Percentiles rank a stretch among this genome's conserved stretches.
Evolutionary conservation across 208 protist genomes (phyloP).

Genomic region (Acanthamoeba healyi): DNA sequence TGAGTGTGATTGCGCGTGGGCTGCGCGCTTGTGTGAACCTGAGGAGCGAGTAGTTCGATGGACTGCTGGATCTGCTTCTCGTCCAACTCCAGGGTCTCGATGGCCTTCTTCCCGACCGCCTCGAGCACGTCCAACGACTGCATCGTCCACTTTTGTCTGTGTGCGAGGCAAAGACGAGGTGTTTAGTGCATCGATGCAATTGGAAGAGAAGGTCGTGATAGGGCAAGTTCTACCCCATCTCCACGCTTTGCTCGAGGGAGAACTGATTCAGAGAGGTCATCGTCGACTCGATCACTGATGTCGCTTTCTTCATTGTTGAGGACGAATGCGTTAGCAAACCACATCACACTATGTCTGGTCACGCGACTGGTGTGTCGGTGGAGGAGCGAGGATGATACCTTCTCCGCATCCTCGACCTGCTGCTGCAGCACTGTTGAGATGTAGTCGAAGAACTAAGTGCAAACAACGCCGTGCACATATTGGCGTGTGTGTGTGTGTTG

Average conservation of each 20-base stretch:
- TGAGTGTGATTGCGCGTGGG: too few species aligned
- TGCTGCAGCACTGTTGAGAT: slow-evolving; percentile 9
- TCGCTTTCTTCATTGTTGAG: neutral
- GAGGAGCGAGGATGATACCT: too few species aligned
- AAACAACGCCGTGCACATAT: too few species aligned
- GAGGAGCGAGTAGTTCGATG: neutral
- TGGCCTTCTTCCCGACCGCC: slow-evolving; percentile 34
- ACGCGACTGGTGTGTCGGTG: too few species aligned
- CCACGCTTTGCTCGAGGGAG: slow-evolving; percentile 18
- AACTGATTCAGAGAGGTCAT: slow-evolving; percentile 25
- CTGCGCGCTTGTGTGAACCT: too few species aligned
- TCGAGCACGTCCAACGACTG: slow-evolving; percentile 47
- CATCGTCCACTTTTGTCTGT: slow-evolving; percentile 30
- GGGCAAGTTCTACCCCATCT: slow-evolving; percentile 7
- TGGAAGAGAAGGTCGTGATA: neutral
- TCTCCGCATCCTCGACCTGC: slow-evolving; percentile 38
- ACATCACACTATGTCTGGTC: too few species aligned
- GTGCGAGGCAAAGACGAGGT: too few species aligned
- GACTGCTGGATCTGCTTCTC: slow-evolving; percentile 40
- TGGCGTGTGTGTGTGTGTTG: too few species aligned
- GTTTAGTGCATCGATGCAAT: neutral
- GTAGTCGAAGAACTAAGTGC: slow-evolving; percentile 15
- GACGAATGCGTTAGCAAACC: too few species aligned
- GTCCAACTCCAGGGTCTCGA: slow-evolving; percentile 15
- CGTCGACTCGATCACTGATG: neutral